A percentile compares a stretch with the other conserved stretches of the same genome.
Conservation (phyloP, 441 rosid genomes). For the Cnidoscolus chayamansa region DNA sequence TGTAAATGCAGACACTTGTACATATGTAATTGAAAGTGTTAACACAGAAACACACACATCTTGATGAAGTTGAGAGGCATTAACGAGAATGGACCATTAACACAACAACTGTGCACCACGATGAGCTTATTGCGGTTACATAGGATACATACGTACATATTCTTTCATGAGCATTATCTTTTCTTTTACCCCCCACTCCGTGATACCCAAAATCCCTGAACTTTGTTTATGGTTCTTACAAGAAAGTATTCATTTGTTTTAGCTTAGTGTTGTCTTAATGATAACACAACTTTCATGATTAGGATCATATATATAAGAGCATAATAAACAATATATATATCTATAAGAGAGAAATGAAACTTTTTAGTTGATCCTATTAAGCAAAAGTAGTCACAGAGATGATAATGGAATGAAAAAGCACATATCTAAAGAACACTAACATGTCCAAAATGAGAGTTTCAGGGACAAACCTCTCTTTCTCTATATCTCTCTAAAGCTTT, state of each 20-base stretch:
- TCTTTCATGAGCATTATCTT: background rate
- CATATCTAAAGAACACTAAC: slow-evolving; percentile 17
- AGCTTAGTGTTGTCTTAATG: slow-evolving; percentile 9
- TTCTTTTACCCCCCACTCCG: background rate
- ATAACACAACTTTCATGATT: background rate
- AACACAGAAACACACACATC: background rate
- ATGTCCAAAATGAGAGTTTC: slow-evolving; percentile 25
- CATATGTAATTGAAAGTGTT: slow-evolving; percentile 14
- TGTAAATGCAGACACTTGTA: background rate
- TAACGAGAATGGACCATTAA: slow-evolving; percentile 23
- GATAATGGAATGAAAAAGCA: background rate
- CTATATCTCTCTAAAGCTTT: background rate
- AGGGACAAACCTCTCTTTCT: slow-evolving; percentile 37
- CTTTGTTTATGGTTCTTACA: slow-evolving; percentile 1
- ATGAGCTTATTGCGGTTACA: slow-evolving; percentile 14
- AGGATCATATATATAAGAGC: background rate
- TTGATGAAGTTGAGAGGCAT: slow-evolving; percentile 18
- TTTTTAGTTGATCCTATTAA: background rate
- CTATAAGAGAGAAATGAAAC: background rate
- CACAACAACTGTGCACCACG: slow-evolving; percentile 12
- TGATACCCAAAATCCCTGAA: background rate
- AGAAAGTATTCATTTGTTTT: background rate
- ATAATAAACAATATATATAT: background rate
- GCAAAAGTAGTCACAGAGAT: slow-evolving; percentile 11
- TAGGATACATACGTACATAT: background rate